phyloP scores from a whole-genome alignment of 2,329 filamentous ascomycete genomes.

The Pestalotiopsis sp. region DNA sequence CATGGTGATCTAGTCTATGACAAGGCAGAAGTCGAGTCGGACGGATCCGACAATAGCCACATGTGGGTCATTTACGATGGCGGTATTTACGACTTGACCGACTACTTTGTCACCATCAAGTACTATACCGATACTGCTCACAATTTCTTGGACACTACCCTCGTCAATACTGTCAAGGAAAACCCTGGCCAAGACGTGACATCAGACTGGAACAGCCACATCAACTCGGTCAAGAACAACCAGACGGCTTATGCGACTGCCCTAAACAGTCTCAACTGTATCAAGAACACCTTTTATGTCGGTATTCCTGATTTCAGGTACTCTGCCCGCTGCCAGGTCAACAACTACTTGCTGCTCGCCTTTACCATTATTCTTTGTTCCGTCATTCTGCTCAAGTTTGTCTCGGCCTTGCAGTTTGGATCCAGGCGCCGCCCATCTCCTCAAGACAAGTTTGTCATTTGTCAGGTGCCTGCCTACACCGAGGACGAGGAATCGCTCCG shows the following conservation, averaged over 20 bases:
- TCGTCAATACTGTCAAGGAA: constrained; percentile 70
- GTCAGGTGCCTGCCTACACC: constrained; percentile 95
- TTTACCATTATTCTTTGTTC: constrained; percentile 83
- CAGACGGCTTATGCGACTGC: constrained; percentile 53
- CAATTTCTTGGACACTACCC: constrained; percentile 69
- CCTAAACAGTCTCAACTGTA: constrained; percentile 73
- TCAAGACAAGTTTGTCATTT: constrained; percentile 99
- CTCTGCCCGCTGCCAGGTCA: constrained; percentile 75
- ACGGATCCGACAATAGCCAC: constrained; percentile 70
- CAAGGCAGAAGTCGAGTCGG: constrained; percentile 55
- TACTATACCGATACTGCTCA: constrained; percentile 52
- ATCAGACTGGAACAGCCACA: constrained; percentile 58
- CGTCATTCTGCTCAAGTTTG: constrained; percentile 85
- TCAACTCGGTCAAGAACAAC: constrained; percentile 53
- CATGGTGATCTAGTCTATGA: constrained; percentile 84
- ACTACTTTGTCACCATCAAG: constrained; percentile 83
- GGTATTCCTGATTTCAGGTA: constrained; percentile 86
- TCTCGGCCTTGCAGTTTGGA: constrained; percentile 90
- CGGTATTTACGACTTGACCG: constrained; percentile 83
- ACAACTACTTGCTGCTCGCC: constrained; percentile 86
- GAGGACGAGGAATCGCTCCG: constrained; percentile 95
- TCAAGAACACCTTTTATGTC: constrained; percentile 81
- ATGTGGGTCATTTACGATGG: constrained; percentile 81
- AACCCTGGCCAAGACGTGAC: constrained; percentile 84
- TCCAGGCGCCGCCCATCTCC: constrained; percentile 86